Base-by-base conservation (phyloP, 805 yeast species). In the Metschnikowia rubicola region DNA sequence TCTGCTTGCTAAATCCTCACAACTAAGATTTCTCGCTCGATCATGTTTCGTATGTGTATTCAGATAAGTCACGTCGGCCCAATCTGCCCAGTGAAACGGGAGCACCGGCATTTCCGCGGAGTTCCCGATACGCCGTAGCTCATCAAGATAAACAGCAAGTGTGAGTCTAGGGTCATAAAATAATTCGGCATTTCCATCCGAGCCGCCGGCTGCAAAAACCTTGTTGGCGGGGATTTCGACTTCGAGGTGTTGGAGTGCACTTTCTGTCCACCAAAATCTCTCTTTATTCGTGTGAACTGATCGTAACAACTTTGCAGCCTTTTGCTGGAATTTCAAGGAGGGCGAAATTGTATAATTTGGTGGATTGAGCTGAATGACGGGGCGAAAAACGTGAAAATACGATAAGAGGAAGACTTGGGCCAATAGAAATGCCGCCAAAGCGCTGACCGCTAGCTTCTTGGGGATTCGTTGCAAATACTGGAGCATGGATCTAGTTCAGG, bases 101-200 rank as follows among this genome's bases (percentile, higher is more conserved):
- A 55, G 47, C 49, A n/a, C 51, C 33, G 57, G 52, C 3, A 36
- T 6, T 29, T 35, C 48, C 29, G 38, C 35, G 29, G 30, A 17
- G 9, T 48, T 39, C 8, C 44, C 46, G 8, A 17, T 12, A 17
- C 44, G 31, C 26, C 37, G 33, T 35, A 54, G 29, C 47, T 75
- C 66, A 48, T 74, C 64, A 30, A 81, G 52, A 59, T 77, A 77
- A 10, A 64, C 75, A 1, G 82, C 62, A 54, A 78, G 67, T 0
- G 85, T 75, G 50, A 81, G 66, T 37, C 86, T 61, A 13, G 87
- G 87, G 50, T 83, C 88, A 51, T 69, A 75, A 21, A 64, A 66
- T 8, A 65, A 29, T 62, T 65, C 47, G 5, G 52, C 52, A 4
- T 43, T 54, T 34, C 47, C 43, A 10, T 4, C 26, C n/a, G 41